Conservation (phyloP, 208 protist genomes). For the Naegleria gruberi region DNA sequence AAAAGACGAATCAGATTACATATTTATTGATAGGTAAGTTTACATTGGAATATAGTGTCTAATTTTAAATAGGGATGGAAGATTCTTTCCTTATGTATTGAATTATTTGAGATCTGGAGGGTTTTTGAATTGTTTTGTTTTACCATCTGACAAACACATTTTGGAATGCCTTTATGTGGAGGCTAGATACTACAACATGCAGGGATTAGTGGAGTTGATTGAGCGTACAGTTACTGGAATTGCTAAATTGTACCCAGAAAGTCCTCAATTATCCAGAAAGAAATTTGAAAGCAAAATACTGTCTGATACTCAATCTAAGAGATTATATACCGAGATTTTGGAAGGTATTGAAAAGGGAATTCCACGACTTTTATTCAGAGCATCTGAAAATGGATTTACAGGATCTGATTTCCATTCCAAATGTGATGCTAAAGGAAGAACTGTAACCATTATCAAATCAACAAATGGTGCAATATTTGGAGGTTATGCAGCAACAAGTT, state of each 20-base stretch:
- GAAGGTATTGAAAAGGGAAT: no score
- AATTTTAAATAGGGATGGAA: not conserved
- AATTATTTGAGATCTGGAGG: not conserved
- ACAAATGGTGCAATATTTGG: not conserved
- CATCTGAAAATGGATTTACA: not conserved
- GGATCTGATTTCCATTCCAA: not conserved
- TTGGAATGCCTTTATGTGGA: not conserved
- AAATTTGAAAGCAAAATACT: not conserved
- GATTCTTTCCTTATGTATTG: not conserved
- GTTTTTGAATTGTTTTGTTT: not conserved
- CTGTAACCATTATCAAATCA: constrained; percentile 17
- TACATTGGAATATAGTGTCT: not conserved
- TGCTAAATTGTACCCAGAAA: not conserved
- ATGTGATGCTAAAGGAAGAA: constrained; percentile 7
- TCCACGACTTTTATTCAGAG: constrained; percentile 8
- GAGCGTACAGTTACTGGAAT: not conserved
- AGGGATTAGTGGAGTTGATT: not conserved
- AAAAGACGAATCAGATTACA: not conserved
- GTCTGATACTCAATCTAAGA: not conserved
- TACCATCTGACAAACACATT: not conserved
- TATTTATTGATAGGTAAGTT: not conserved
- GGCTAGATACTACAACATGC: not conserved
- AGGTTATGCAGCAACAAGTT: not conserved
- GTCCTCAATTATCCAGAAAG: no score
- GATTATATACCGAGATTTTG: no score